Conservation (phyloP, 305 asterid species). For the Fraxinus angustifolia region DNA sequence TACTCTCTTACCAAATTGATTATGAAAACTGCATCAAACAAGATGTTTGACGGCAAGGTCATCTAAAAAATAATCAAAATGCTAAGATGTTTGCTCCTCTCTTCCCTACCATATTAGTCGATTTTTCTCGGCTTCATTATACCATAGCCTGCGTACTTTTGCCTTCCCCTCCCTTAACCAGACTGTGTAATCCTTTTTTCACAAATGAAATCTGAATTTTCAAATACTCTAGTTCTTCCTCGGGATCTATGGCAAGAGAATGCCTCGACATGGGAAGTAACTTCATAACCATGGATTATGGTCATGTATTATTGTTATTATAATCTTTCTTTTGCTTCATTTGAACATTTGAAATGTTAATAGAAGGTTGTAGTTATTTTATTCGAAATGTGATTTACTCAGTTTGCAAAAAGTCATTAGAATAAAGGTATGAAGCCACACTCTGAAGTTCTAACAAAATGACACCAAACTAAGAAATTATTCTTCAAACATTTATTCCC, state of each 20-base stretch:
- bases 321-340: neutral
- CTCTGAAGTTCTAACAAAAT: neutral
- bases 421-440: neutral
- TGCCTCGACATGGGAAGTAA: constrained; percentile 20
- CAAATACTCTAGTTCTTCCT: constrained; percentile 33
- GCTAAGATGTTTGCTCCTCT: constrained; percentile 19
- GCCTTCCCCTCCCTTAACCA: constrained; percentile 45
- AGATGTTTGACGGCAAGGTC: neutral
- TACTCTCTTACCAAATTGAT: neutral
- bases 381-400: neutral
- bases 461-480: neutral
- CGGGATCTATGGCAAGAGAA: constrained; percentile 14
- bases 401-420: neutral
- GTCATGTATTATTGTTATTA: neutral
- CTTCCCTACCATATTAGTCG: constrained; percentile 41
- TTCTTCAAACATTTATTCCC: neutral
- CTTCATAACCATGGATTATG: neutral
- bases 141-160: constrained; percentile 27
- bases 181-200: constrained; percentile 42
- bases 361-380: too few relatives aligned
- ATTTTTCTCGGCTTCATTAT: constrained; percentile 30
- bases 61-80: neutral
- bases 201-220: constrained; percentile 39
- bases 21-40: neutral
- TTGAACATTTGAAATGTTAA: neutral